Conservation (phyloP, 2,329 filamentous ascomycete species). For the Byssochlamys sp. region DNA sequence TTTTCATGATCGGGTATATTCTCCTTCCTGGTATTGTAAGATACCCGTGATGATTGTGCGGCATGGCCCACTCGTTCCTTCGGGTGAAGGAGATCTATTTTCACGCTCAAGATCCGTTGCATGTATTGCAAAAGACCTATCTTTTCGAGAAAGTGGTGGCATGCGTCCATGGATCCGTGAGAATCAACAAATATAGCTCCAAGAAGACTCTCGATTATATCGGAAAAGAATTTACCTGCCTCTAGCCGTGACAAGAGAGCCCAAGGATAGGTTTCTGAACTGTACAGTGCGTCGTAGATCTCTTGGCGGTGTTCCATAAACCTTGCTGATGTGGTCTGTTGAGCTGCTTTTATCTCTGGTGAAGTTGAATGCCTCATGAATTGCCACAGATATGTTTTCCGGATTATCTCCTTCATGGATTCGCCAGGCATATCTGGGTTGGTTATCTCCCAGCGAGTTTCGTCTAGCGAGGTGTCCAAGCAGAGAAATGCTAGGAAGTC, state of each 20-base stretch:
- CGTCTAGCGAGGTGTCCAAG: constrained; percentile 42
- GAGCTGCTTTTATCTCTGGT: constrained; percentile 37
- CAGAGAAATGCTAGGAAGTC: constrained; percentile 69
- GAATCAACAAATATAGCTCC: constrained; percentile 79
- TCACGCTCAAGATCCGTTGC: constrained; percentile 48
- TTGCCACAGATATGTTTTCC: constrained; percentile 51
- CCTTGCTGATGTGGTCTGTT: constrained; percentile 36
- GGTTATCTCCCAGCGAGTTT: constrained; percentile 9
- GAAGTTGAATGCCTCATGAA: constrained; percentile 55
- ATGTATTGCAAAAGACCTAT: constrained; percentile 59
- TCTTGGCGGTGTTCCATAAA: constrained; percentile 41
- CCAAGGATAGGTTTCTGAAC: constrained; percentile 63
- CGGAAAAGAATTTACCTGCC: constrained; percentile 69
- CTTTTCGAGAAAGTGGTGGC: constrained; percentile 50
- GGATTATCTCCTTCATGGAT: constrained; percentile 11
- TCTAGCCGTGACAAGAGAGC: constrained; percentile 54
- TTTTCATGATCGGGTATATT: background rate
- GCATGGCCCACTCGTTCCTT: constrained; percentile 43
- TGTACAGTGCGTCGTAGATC: constrained; percentile 44
- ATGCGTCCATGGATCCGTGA: constrained; percentile 49
- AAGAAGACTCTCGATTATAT: constrained; percentile 70
- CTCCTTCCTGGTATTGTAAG: background rate
- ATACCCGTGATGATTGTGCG: constrained; percentile 3
- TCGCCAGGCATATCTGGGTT: constrained; percentile 15
- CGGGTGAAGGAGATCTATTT: constrained; percentile 49